Evolutionary conservation across 352 stramenopile species (phyloP), one percentile per base, ranked within the genome.

Genomic region (Phytophthora tentaculata): DNA sequence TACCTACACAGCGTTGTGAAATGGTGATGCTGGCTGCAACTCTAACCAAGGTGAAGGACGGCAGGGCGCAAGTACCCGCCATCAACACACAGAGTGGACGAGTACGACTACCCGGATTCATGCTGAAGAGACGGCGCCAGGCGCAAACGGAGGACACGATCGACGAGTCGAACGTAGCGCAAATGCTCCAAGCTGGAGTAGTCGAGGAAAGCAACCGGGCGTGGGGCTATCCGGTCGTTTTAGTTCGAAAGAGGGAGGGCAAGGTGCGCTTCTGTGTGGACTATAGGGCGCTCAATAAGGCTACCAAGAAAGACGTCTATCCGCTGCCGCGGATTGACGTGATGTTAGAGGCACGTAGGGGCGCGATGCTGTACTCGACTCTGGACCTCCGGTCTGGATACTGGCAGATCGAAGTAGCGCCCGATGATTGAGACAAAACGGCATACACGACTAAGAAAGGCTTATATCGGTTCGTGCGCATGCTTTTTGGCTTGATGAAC

Each of bases 51-150:
- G 22, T 19, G 0, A 0, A 17, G 1, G 26, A 58, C 16, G 37
- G 58, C 14, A 60, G 61, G 9, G 24, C 48, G 9, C n/a, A 9
- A 10, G 44, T 70, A 0, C 61, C 67, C 7, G 45, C 59, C 0
- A 20, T 74, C 16, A 74, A 67, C 16, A 19, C 58, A 5, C 17
- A 48, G 3, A 61, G 67, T 1, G 47, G 48, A 16, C 16, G 19
- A 0, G 39, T 47, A 4, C 60, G 63, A 17, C 43, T 71, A 1
- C 67, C 67, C 2, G 20, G 7, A 0, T 39, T 53, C 5, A 53
- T 53, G 47, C 4, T 37, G 23, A 53, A 53, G 0, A 0, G 47
- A 22, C 13, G 23, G 17, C 23, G 47, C 0, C 47, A 53, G 13
- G 47, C 24, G 1, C 47, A 53, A 13, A 19, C 9, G 19, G 43